Evolutionary conservation across 345 rosid genomes (phyloP), one percentile per base, ranked within the genome.

Genomic region (Iberis pinnata): DNA sequence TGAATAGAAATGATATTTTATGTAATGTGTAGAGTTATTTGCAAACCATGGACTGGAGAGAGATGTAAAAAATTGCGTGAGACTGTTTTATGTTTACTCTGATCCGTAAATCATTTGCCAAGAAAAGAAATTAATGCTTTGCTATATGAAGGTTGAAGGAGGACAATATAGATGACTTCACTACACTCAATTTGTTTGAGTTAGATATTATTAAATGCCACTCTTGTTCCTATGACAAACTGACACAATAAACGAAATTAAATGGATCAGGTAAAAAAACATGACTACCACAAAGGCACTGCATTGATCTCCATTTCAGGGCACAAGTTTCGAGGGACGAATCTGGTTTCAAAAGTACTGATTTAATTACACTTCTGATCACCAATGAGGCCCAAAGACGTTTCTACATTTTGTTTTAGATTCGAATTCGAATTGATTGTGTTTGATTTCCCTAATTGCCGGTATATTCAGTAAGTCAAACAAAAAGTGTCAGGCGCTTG

Each of bases 1-100:
- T 57, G 40, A 65, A 57, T 65, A 65, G 46, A 33, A 35, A 59
- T 48, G 18, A 48, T 56, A 47, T 16, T 31, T 56, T 22, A 56
- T 64, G 50, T 47, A 56, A n/a, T 64, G 43, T 25, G 18, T 25
- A 17, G 68, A 55, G 61, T 49, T 9, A n/a, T 48, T 43, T 31
- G 10, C 40, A 49, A 64, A 41, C 37, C 43, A 39, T 47, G 54
- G 10, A 18, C 12, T 47, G 54, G 10, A 18, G 11, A 20, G 49
- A 46, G 3, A 22, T 49, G 69, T 49, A 64, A 56, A 49, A 41
- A 33, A 16, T 33, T 40, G 51, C 43, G 51, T 33, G 36, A 61
- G 51, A 50, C 6, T 22, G 6, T 20, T 50, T 20, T 41, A n/a
- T 16, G 24, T 56, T 22, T 22, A 22, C 6, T 22, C 25, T 3